These are phyloP conservation scores for Leishmania arabica DNA, from an alignment of 208 protist genomes.

Conservation along the genomic window DNA sequence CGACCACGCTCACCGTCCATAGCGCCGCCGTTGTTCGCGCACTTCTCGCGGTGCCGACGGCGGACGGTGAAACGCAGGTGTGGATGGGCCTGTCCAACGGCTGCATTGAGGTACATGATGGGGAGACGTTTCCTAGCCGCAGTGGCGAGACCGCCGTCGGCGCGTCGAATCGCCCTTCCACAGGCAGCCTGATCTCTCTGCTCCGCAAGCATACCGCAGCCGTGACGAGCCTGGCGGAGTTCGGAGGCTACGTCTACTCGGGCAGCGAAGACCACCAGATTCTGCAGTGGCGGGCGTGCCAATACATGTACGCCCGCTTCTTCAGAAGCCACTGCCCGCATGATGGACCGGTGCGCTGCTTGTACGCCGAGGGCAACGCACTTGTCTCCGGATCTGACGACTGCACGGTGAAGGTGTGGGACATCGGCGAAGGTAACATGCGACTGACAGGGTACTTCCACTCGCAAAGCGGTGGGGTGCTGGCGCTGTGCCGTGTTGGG, in stretches of 20 bases:
- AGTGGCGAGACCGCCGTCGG: background rate
- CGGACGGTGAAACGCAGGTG: constrained; percentile 38
- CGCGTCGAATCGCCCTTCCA: background rate
- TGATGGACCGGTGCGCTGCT: constrained; percentile 60
- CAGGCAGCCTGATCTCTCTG: constrained; percentile 29
- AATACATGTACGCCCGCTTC: constrained; percentile 39
- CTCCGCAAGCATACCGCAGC: constrained; percentile 55
- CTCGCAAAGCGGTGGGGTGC: constrained; percentile 56
- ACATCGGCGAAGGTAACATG: constrained; percentile 61
- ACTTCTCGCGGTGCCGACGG: constrained; percentile 39
- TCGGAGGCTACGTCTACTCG: constrained; percentile 83
- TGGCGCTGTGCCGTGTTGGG: constrained; percentile 71
- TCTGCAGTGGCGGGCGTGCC: constrained; percentile 65
- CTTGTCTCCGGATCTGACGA: constrained; percentile 81
- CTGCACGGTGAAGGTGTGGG: constrained; percentile 85
- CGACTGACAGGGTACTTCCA: constrained; percentile 82
- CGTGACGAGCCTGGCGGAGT: constrained; percentile 76
- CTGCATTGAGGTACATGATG: constrained; percentile 71
- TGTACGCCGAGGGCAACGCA: constrained; percentile 83
- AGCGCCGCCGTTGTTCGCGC: constrained; percentile 22
- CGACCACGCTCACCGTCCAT: background rate
- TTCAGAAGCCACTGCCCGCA: constrained; percentile 39
- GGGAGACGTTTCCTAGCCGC: constrained; percentile 26
- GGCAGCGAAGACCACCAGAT: constrained; percentile 68
- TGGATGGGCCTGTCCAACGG: constrained; percentile 87